Evolutionary conservation across 1,139 yeast species (phyloP).

Genomic region (Diutina rugosa): DNA sequence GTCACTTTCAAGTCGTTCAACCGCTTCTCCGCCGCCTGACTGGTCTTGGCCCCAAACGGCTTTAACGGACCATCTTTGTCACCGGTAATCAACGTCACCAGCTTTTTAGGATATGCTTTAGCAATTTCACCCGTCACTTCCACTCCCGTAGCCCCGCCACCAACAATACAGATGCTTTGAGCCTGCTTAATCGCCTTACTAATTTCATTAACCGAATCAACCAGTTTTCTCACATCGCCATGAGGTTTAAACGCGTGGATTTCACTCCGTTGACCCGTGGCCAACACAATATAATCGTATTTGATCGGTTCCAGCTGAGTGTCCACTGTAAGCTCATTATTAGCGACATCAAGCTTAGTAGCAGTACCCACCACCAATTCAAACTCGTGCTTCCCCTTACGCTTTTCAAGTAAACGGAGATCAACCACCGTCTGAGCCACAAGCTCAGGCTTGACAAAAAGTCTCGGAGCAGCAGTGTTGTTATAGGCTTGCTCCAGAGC

Average conservation of each 20-base stretch:
- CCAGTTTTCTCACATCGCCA: conserved; percentile 7
- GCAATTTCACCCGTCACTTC: conserved; percentile 26
- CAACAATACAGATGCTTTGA: conserved; percentile 18
- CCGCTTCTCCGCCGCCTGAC: conserved; percentile 9
- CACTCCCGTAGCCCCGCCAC: conserved; percentile 30
- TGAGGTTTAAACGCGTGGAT: conserved; percentile 6
- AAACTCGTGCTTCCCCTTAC: conserved; percentile 9
- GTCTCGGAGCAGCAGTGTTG: conserved; percentile 19
- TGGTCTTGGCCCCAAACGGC: conserved; percentile 5
- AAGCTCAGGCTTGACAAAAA: conserved; percentile 14
- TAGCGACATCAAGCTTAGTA: conserved; percentile 11
- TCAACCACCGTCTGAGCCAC: conserved; percentile 11
- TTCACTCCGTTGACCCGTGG: conserved; percentile 17
- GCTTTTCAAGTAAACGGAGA: conserved; percentile 9
- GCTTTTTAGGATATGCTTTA: conserved; percentile 8
- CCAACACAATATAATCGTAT: conserved; percentile 21
- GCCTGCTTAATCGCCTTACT: conserved; percentile 10
- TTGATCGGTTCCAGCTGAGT: conserved; percentile 4
- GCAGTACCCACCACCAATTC: conserved; percentile 12
- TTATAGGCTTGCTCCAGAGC: conserved; percentile 11
- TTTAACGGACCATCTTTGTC: conserved; percentile 12
- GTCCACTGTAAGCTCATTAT: conserved; percentile 8
- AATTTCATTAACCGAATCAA: conserved; percentile 2
- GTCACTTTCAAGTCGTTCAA: conserved; percentile 14
- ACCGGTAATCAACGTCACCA: conserved; percentile 18